Evolutionary conservation across 106 monocot species (phyloP).

Genomic region (Amphibolis antarctica): DNA sequence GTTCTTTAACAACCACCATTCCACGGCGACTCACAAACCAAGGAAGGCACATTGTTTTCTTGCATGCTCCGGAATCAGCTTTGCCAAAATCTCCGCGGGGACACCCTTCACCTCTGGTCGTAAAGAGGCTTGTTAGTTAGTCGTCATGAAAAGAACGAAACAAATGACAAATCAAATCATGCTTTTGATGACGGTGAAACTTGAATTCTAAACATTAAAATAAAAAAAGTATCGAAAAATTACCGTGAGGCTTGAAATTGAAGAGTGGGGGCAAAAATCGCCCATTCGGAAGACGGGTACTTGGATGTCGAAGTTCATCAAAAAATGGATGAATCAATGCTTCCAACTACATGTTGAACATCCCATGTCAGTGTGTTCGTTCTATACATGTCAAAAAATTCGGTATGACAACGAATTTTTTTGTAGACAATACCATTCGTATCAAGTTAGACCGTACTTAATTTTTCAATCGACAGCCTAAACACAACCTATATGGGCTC

Average conservation of each 20-base stretch:
- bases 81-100: conserved; percentile 7
- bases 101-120: conserved; percentile 16
- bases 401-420: too few species aligned
- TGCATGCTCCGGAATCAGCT: conserved; percentile 18
- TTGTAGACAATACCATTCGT: too few species aligned
- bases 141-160: not conserved
- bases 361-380: not conserved
- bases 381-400: too few species aligned
- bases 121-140: not conserved
- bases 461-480: too few species aligned
- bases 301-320: conserved; percentile 18
- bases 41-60: conserved; percentile 18
- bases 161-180: too few species aligned
- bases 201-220: not conserved
- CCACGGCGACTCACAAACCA: not conserved
- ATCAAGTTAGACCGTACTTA: too few species aligned
- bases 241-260: conserved; percentile 27
- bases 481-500: too few species aligned
- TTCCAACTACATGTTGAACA: conserved; percentile 9
- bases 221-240: not conserved
- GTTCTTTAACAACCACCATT: not conserved
- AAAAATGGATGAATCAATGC: conserved; percentile 24
- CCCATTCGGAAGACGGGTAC: conserved; percentile 21
- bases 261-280: conserved; percentile 20
- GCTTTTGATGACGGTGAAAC: not conserved